phyloP scores from a whole-genome alignment of 352 stramenopile species.

The Globisporangium acanthophoron region DNA sequence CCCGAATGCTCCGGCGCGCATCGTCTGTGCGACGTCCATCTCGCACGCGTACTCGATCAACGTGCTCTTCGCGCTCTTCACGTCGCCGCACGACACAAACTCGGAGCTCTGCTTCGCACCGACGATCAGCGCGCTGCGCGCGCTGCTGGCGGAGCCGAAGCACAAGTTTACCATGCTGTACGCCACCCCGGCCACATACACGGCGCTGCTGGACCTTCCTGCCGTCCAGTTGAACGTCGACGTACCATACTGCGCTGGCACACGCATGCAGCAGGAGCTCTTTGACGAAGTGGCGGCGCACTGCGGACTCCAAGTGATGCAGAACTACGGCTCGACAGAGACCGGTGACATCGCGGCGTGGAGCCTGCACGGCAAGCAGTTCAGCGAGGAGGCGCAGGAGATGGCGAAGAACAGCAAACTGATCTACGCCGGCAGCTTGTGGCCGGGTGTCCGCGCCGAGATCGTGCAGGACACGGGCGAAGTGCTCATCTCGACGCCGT shows the following conservation, averaged over 20 bases:
- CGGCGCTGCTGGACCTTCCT: slow-evolving; percentile 45
- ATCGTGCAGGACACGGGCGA: slow-evolving; percentile 42
- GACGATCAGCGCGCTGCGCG: slow-evolving; percentile 39
- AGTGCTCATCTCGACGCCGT: slow-evolving; percentile 73
- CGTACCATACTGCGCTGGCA: slow-evolving; percentile 69
- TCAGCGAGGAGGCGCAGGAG: slow-evolving; percentile 29
- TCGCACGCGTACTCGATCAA: slow-evolving; percentile 86
- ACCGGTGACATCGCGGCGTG: slow-evolving; percentile 76
- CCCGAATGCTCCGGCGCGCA: slow-evolving; percentile 41
- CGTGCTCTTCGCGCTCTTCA: slow-evolving; percentile 73
- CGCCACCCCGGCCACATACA: slow-evolving; percentile 79
- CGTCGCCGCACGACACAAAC: slow-evolving; percentile 46
- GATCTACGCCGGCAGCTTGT: slow-evolving; percentile 63
- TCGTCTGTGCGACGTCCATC: slow-evolving; percentile 79
- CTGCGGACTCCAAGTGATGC: slow-evolving; percentile 67
- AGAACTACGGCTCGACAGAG: slow-evolving; percentile 87
- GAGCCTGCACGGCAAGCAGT: slow-evolving; percentile 40
- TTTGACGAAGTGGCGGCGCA: slow-evolving; percentile 44
- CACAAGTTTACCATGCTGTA: slow-evolving; percentile 55
- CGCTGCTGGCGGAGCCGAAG: slow-evolving; percentile 32
- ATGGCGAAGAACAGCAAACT: slow-evolving; percentile 24
- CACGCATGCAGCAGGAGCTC: slow-evolving; percentile 43
- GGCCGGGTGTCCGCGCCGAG: slow-evolving; percentile 53
- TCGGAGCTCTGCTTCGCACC: slow-evolving; percentile 72
- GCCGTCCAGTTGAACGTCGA: slow-evolving; percentile 50